Conservation (phyloP, 2,329 filamentous ascomycete genomes). For the Simplicillium aogashimaense region DNA sequence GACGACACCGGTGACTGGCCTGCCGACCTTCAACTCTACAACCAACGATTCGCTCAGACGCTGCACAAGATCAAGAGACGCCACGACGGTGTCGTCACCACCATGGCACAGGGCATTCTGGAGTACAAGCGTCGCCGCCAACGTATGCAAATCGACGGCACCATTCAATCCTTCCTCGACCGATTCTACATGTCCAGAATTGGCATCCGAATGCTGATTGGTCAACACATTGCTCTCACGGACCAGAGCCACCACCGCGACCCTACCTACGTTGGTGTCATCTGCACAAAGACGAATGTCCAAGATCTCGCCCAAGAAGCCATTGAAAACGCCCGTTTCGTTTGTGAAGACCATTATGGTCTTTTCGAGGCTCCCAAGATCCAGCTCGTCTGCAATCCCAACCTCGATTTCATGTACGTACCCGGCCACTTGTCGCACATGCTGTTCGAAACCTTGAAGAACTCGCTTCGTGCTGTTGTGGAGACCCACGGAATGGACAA, state of each 20-base stretch:
- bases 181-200: conserved; percentile 99
- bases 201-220: conserved; percentile 97
- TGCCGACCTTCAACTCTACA: conserved; percentile 88
- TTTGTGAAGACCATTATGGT: conserved; percentile 97
- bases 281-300: conserved; percentile 97
- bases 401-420: conserved; percentile 98
- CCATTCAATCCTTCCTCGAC: conserved; percentile 94
- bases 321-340: conserved; percentile 97
- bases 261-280: conserved; percentile 93
- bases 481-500: conserved; percentile 92
- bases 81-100: conserved; percentile 95
- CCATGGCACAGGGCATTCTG: conserved; percentile 92
- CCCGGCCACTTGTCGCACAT: conserved; percentile 98
- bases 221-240: conserved; percentile 93
- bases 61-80: conserved; percentile 90
- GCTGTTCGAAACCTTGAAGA: conserved; percentile 98
- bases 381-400: conserved; percentile 88
- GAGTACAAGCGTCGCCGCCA: conserved; percentile 96
- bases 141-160: conserved; percentile 95
- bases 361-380: conserved; percentile 95
- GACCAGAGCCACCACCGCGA: conserved; percentile 86
- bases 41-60: conserved; percentile 78
- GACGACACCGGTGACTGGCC: conserved; percentile 89
- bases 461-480: conserved; percentile 92
- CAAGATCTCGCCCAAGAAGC: conserved; percentile 90